Percentiles rank a stretch among this genome's conserved stretches.
These are phyloP conservation scores for Articulospora tetracladia DNA, from an alignment of 495 filamentous ascomycete genomes.

Conservation along the genomic window DNA sequence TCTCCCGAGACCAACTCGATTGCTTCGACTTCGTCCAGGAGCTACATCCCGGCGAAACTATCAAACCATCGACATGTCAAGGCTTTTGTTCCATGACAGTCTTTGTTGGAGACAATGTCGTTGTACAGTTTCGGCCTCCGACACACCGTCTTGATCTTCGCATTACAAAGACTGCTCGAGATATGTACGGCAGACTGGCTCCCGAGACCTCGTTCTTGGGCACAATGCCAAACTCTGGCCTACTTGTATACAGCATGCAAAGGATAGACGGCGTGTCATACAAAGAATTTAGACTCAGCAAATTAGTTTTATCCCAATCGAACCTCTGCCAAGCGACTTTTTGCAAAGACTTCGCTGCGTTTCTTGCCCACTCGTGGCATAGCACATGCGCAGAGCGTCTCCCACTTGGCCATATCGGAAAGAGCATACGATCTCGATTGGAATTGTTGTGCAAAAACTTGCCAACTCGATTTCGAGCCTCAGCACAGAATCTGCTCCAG, in stretches of 20 bases:
- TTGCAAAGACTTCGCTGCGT: slow-evolving; percentile 40
- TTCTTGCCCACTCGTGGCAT: slow-evolving; percentile 35
- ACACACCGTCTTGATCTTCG: slow-evolving; percentile 37
- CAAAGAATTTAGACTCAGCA: slow-evolving; percentile 25
- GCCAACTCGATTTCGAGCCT: slow-evolving; percentile 31
- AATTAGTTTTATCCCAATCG: background rate
- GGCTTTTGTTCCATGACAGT: slow-evolving; percentile 53
- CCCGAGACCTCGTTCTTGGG: slow-evolving; percentile 29
- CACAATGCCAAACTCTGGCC: slow-evolving; percentile 15
- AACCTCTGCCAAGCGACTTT: slow-evolving; percentile 26
- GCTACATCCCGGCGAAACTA: slow-evolving; percentile 14
- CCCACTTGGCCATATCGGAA: slow-evolving; percentile 30
- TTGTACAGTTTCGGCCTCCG: slow-evolving; percentile 48
- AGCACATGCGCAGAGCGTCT: slow-evolving; percentile 13
- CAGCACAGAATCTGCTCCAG: slow-evolving; percentile 28
- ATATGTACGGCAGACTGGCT: slow-evolving; percentile 34
- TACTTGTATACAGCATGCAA: slow-evolving; percentile 39
- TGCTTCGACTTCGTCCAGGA: slow-evolving; percentile 13
- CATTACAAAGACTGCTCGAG: slow-evolving; percentile 34
- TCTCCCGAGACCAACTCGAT: slow-evolving; percentile 6
- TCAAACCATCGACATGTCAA: slow-evolving; percentile 33
- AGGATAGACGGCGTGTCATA: slow-evolving; percentile 38
- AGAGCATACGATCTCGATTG: slow-evolving; percentile 34
- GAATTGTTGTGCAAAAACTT: slow-evolving; percentile 32
- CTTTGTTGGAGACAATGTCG: slow-evolving; percentile 29